These are phyloP conservation scores for Monosporascus sp. DNA, from an alignment of 2,329 filamentous ascomycete genomes.

Conservation along the genomic window DNA sequence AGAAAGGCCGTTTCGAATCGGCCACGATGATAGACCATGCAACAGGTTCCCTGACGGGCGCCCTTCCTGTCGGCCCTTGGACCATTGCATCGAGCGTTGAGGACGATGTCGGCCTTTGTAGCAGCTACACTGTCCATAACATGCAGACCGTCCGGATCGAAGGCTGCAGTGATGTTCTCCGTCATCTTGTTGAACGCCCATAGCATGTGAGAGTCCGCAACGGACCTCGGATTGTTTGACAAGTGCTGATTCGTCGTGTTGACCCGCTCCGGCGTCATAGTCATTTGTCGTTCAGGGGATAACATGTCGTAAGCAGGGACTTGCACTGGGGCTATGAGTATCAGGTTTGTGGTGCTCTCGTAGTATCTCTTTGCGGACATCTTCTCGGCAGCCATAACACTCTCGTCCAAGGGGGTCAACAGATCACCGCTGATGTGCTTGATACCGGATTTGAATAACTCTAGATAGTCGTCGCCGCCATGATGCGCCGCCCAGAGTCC, in stretches of 20 bases:
- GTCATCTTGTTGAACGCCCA: slow-evolving; percentile 48
- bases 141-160: slow-evolving; percentile 44
- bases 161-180: slow-evolving; percentile 27
- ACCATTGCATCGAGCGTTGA: slow-evolving; percentile 51
- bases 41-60: slow-evolving; percentile 47
- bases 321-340: slow-evolving; percentile 39
- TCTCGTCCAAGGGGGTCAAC: slow-evolving; percentile 14
- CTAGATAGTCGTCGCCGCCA: slow-evolving; percentile 38
- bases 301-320: slow-evolving; percentile 38
- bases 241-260: slow-evolving; percentile 48
- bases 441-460: slow-evolving; percentile 40
- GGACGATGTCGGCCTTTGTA: slow-evolving; percentile 44
- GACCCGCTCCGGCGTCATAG: slow-evolving; percentile 43
- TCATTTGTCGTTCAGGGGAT: slow-evolving; percentile 32
- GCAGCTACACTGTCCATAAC: slow-evolving; percentile 38
- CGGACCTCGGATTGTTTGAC: slow-evolving; percentile 29
- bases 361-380: slow-evolving; percentile 4
- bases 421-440: slow-evolving; percentile 37
- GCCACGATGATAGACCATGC: slow-evolving; percentile 35
- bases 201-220: slow-evolving; percentile 37
- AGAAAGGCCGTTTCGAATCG: slow-evolving; percentile 30
- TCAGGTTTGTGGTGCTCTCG: slow-evolving; percentile 18
- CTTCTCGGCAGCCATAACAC: slow-evolving; percentile 12
- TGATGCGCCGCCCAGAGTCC: slow-evolving; percentile 52
- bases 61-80: slow-evolving; percentile 32